Percentiles rank a stretch among this genome's conserved stretches.
phyloP scores from a whole-genome alignment of 148 eudicot species.

The Chenopodium album region DNA sequence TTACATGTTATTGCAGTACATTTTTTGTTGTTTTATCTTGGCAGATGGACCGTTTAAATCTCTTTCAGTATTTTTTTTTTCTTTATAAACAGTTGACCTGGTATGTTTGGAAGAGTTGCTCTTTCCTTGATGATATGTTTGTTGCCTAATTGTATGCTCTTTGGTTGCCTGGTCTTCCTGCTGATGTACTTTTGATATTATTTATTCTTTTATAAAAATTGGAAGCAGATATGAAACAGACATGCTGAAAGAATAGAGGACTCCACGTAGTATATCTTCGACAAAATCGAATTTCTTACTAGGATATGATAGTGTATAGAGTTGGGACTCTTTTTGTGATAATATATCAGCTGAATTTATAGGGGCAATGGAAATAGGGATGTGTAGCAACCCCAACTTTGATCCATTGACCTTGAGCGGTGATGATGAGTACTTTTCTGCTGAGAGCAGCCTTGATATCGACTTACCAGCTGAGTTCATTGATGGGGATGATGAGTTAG shows the following conservation, averaged over 20 bases:
- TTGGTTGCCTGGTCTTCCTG: constrained; percentile 13
- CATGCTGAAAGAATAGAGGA: constrained; percentile 5
- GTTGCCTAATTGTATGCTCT: background rate
- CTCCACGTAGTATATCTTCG: background rate
- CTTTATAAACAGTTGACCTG: background rate
- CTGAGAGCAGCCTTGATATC: constrained; percentile 14
- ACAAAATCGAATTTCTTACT: background rate
- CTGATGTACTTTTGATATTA: constrained; percentile 12
- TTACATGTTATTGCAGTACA: background rate
- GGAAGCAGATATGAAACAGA: background rate
- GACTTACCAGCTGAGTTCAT: constrained; percentile 10
- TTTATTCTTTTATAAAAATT: background rate
- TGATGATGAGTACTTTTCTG: constrained; percentile 22
- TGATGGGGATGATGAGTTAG: constrained; percentile 12
- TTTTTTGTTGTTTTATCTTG: background rate
- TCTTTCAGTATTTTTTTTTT: background rate
- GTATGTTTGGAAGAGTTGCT: background rate
- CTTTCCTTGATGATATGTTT: background rate
- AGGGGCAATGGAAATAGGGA: constrained; percentile 3
- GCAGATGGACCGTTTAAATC: background rate
- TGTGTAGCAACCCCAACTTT: background rate
- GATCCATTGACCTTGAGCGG: background rate
- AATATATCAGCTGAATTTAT: background rate
- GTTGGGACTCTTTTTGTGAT: background rate
- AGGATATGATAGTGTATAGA: background rate